Base-by-base conservation (phyloP, 305 asterid genomes). In the Euphrasia arctica region DNA sequence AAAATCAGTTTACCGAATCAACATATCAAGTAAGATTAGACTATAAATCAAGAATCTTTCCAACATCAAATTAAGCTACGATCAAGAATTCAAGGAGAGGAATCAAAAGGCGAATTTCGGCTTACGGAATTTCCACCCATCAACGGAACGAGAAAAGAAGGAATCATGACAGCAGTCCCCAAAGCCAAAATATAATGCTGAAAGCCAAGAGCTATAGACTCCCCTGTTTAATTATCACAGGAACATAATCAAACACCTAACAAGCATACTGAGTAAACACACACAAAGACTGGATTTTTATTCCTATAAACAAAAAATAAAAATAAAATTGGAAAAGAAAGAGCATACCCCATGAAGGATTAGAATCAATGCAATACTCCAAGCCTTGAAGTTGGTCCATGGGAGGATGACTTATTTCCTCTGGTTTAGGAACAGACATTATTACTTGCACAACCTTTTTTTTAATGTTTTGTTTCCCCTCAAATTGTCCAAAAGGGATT, bases 131-230 rank as follows among this genome's bases (percentile, higher is more conserved):
- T 41, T 71, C 99, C 99, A 22, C 99, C 99, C 99, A 93, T 93
- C 75, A 90, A 74, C 58, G 99, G 99, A 62, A 93, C 97, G 62
- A 93, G 92, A 79, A 84, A 90, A 3, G 95, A 69, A 58, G 97
- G 97, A 72, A 93, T 93, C 99, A 93, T 90, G 36, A 93, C 99
- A 1, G 97, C 95, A 45, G 95, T 93, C 15, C 97, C 99, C 42
- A 93, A 70, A 9, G 99, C 90, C 80, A 93, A 69, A 52, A 93
- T 83, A 50, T 93, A 93, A 73, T 93, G 97, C 58, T 93, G 99
- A 82, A 93, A 93, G 43, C 97, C 99, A 84, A 93, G 77, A 18
- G 84, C 86, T 57, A 90, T 79, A 29, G 96, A 83, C 70, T 93
- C 99, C 80, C 75, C 99, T 93, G 94, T 79, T 77, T 60, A 29